A percentile compares a stretch with the other conserved stretches of the same genome.
Conservation (phyloP, 2,329 filamentous ascomycete species). For the Aureobasidium zeae region DNA sequence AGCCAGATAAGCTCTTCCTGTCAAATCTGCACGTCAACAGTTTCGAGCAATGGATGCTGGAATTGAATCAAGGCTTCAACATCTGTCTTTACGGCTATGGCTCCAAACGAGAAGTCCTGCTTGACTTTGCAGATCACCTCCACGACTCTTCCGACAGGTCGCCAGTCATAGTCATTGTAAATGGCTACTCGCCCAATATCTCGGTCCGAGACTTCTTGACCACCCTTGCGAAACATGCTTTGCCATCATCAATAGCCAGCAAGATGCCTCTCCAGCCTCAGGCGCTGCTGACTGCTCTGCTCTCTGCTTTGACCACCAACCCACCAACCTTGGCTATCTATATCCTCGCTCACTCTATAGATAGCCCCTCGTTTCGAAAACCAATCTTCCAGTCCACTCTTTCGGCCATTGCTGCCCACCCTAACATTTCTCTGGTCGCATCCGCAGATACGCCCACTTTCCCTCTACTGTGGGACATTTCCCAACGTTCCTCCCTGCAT, state of each 20-base stretch:
- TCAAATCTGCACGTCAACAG: slow-evolving; percentile 67
- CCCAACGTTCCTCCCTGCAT: slow-evolving; percentile 70
- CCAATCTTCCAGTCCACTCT: slow-evolving; percentile 61
- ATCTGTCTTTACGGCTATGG: slow-evolving; percentile 89
- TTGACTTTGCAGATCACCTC: slow-evolving; percentile 63
- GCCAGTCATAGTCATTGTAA: slow-evolving; percentile 68
- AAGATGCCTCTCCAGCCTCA: slow-evolving; percentile 56
- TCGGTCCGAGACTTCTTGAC: slow-evolving; percentile 60
- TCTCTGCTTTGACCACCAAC: slow-evolving; percentile 49
- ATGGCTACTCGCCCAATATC: slow-evolving; percentile 65
- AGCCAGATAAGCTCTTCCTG: slow-evolving; percentile 59
- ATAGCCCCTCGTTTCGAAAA: slow-evolving; percentile 67
- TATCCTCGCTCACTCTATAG: slow-evolving; percentile 67
- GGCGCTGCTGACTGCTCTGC: slow-evolving; percentile 58
- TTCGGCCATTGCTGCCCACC: slow-evolving; percentile 65
- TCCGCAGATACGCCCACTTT: slow-evolving; percentile 86
- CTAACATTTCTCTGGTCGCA: slow-evolving; percentile 61
- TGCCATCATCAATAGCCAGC: slow-evolving; percentile 35
- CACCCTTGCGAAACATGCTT: slow-evolving; percentile 57
- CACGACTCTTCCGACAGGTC: slow-evolving; percentile 39
- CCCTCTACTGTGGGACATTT: slow-evolving; percentile 79
- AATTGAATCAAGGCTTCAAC: slow-evolving; percentile 77
- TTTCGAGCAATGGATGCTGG: slow-evolving; percentile 88
- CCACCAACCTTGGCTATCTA: slow-evolving; percentile 28
- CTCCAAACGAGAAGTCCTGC: slow-evolving; percentile 69